Percentiles rank a stretch among this genome's conserved stretches.
These are phyloP conservation scores for Schwanniomyces occidentalis DNA, from an alignment of 805 yeast species.

Conservation along the genomic window DNA sequence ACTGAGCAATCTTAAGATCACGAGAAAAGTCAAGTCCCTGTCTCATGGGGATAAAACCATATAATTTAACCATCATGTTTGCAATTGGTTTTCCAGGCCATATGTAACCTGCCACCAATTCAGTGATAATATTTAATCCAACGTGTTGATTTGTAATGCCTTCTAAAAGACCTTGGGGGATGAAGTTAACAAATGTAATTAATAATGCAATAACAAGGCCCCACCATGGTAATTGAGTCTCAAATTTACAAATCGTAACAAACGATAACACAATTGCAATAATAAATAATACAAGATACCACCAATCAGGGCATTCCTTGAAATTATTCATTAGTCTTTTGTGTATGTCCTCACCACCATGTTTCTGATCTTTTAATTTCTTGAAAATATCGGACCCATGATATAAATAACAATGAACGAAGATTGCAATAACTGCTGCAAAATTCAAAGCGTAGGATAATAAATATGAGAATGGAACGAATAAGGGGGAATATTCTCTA, in stretches of 20 bases:
- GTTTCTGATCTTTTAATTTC: conserved; percentile 24
- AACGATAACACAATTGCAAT: conserved; percentile 10
- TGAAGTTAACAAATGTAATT: conserved; percentile 21
- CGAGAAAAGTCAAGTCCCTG: conserved; percentile 26
- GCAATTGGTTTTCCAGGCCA: conserved; percentile 50
- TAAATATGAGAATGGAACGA: conserved; percentile 56
- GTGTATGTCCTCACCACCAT: conserved; percentile 39
- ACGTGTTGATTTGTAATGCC: conserved; percentile 15
- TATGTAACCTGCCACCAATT: conserved; percentile 18
- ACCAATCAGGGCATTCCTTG: conserved; percentile 13
- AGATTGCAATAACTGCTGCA: conserved; percentile 63
- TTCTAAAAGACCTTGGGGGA: conserved; percentile 22
- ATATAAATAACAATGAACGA: conserved; percentile 44
- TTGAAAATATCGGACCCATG: conserved; percentile 52
- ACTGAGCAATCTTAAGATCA: conserved; percentile 39
- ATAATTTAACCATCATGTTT: conserved; percentile 49
- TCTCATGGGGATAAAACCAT: conserved; percentile 47
- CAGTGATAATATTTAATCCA: conserved; percentile 4
- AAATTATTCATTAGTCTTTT: conserved; percentile 56
- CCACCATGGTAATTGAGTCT: conserved; percentile 19
- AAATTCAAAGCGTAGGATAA: conserved; percentile 57
- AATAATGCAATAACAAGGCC: conserved; percentile 22
- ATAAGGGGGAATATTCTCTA: conserved; percentile 62
- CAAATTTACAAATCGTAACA: conserved; percentile 28
- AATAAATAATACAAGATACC: conserved; percentile 5